Evolutionary conservation across 139 green algal genomes (phyloP), one percentile per base, ranked within the genome.

Genomic region (Tetradesmus obliquus): DNA sequence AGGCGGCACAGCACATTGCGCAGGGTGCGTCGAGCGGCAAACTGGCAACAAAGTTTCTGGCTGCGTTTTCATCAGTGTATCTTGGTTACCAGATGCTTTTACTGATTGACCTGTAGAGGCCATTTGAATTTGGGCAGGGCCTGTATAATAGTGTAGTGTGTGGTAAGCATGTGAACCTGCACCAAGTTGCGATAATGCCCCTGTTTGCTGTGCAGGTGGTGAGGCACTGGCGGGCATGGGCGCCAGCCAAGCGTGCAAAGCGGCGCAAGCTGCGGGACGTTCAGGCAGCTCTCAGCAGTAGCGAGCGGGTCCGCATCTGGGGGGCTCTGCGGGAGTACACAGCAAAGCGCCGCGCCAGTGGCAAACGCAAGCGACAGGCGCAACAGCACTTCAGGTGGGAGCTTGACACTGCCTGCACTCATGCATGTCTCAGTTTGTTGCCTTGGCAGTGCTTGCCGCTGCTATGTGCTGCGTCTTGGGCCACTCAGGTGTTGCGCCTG

Each of bases 341-440:
- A 54, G 57, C 60, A 17, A 72, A 32, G 58, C 88, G 79, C 15
- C 79, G 88, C n/a, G 62, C 24, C 10, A 53, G 13, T 22, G 10
- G 62, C 5, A 8, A 19, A 45, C 62, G 13, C 13, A 87, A 81
- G 22, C 76, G 62, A 24, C 24, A 62, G 19, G 60, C 79, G 13
- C 53, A 82, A 6, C 55, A 79, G 32, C 88, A 87, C 58, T 87
- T 91, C 88, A 91, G 88, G 88, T 91, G 7, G 6, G 86, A 17
- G 32, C 32, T 45, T 82, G 32, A 45, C 32, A 45, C 32, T 45
- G 32, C 32, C 32, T 45, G 32, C 32, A 45, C 32, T 45, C 32
- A 45, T 45, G 32, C 32, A 45, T 45, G 32, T 45, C 32, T 76
- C 13, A 17, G 66, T 76, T 76, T 76, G 13, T 76, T 13, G 66